Conservation (phyloP, 2,329 filamentous ascomycete species). For the Cladosporium austrohemisphaericum region DNA sequence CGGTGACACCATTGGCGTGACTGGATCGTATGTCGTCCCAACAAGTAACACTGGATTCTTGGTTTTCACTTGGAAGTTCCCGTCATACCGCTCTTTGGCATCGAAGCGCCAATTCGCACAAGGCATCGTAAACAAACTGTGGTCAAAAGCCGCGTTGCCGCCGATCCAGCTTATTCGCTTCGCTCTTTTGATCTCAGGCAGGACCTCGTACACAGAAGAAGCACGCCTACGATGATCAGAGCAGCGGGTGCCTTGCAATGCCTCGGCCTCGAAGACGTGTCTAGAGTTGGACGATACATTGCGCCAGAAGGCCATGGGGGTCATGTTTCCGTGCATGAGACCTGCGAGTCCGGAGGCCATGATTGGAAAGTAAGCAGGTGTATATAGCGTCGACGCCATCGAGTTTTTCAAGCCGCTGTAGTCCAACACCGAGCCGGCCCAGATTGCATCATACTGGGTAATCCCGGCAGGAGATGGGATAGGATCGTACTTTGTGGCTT, state of each 20-base stretch:
- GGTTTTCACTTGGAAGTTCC: slow-evolving; percentile 36
- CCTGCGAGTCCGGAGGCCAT: background rate
- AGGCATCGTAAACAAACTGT: no score
- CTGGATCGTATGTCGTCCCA: slow-evolving; percentile 56
- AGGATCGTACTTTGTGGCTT: background rate
- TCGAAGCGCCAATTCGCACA: slow-evolving; percentile 31
- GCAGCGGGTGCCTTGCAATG: no score
- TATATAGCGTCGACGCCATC: background rate
- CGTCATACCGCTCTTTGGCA: slow-evolving; percentile 22
- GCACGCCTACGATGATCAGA: no score
- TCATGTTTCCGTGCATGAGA: background rate
- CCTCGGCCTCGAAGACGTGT: no score
- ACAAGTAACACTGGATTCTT: slow-evolving; percentile 56
- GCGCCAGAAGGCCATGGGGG: background rate
- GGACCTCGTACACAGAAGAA: no score
- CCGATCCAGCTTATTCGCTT: no score
- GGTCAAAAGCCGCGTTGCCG: no score
- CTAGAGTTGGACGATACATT: background rate
- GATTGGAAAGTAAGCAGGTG: background rate
- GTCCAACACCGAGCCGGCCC: background rate
- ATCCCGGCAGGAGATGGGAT: background rate
- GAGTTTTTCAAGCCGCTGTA: background rate
- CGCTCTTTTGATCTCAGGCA: no score
- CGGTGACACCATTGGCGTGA: slow-evolving; percentile 53
- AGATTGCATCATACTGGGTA: background rate